Evolutionary conservation across 495 filamentous ascomycete genomes (phyloP).

Genomic region (Geoglossum glabrum): DNA sequence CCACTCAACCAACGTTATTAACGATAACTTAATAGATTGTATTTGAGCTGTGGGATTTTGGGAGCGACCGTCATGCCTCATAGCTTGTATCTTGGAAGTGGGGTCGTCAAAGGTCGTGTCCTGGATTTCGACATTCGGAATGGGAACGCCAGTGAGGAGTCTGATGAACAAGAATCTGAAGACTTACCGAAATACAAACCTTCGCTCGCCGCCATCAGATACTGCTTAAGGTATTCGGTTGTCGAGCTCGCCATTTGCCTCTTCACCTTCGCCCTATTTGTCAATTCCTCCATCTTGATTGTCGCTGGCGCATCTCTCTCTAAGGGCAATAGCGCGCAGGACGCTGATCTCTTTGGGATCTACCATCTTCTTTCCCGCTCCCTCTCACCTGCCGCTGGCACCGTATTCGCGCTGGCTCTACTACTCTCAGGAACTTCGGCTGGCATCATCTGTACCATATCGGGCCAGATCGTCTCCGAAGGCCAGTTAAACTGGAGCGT

Average conservation of each 20-base stretch:
- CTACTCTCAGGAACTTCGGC: conserved; percentile 59
- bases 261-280: conserved; percentile 82
- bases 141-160: not conserved
- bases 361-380: conserved; percentile 49
- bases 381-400: conserved; percentile 53
- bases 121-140: conserved; percentile 43
- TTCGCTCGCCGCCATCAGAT: conserved; percentile 52
- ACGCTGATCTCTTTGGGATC: conserved; percentile 66
- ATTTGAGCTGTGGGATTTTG: conserved; percentile 80
- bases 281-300: conserved; percentile 81
- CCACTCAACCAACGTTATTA: not conserved
- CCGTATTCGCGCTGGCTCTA: conserved; percentile 58
- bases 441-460: conserved; percentile 68
- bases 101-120: conserved; percentile 67
- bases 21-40: conserved; percentile 32
- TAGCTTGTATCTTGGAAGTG: conserved; percentile 73
- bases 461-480: conserved; percentile 67
- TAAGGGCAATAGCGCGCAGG: conserved; percentile 26
- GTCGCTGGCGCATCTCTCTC: conserved; percentile 59
- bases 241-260: conserved; percentile 50
- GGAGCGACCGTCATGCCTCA: conserved; percentile 93
- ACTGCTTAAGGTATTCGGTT: conserved; percentile 66
- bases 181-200: conserved; percentile 40
- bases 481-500: conserved; percentile 55
- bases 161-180: not conserved